These are phyloP conservation scores for Castanospermum australe DNA, from an alignment of 306 rosid species.

Conservation along the genomic window DNA sequence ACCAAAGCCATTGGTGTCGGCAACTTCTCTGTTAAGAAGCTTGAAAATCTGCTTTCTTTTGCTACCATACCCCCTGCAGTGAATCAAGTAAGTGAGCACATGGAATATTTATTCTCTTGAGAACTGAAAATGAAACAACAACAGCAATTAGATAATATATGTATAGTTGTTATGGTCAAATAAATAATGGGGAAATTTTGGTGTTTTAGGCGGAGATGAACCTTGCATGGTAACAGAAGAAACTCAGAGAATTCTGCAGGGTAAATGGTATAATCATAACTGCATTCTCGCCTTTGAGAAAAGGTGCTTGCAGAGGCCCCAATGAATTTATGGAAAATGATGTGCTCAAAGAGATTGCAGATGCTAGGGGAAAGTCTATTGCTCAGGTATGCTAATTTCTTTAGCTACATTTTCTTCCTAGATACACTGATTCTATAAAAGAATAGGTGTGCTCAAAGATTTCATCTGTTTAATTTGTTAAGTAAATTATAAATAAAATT, in stretches of 20 bases:
- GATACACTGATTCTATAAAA: too few relatives aligned
- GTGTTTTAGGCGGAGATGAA: conserved; percentile 80
- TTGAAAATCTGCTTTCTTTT: conserved; percentile 33
- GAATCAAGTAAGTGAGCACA: conserved; percentile 50
- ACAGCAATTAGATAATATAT: too few relatives aligned
- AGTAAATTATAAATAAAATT: too few relatives aligned
- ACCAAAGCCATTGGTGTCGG: conserved; percentile 54
- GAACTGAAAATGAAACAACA: too few relatives aligned
- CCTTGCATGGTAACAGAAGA: conserved; percentile 67
- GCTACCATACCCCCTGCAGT: conserved; percentile 39
- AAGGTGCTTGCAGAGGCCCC: conserved; percentile 47
- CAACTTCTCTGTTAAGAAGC: conserved; percentile 56
- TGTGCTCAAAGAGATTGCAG: conserved; percentile 48
- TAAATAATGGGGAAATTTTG: too few relatives aligned
- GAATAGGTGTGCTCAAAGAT: too few relatives aligned
- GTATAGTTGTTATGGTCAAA: too few relatives aligned
- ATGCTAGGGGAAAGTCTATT: conserved; percentile 39
- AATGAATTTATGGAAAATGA: conserved; percentile 56
- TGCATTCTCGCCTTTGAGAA: conserved; percentile 62
- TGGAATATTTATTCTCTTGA: too few relatives aligned
- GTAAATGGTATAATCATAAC: conserved; percentile 48
- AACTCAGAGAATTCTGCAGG: conserved; percentile 50
- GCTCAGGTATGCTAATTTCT: conserved; percentile 75
- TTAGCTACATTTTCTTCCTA: too few relatives aligned
- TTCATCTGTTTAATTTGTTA: too few relatives aligned